phyloP scores from a whole-genome alignment of 441 rosid genomes.

The Populus hybrid region DNA sequence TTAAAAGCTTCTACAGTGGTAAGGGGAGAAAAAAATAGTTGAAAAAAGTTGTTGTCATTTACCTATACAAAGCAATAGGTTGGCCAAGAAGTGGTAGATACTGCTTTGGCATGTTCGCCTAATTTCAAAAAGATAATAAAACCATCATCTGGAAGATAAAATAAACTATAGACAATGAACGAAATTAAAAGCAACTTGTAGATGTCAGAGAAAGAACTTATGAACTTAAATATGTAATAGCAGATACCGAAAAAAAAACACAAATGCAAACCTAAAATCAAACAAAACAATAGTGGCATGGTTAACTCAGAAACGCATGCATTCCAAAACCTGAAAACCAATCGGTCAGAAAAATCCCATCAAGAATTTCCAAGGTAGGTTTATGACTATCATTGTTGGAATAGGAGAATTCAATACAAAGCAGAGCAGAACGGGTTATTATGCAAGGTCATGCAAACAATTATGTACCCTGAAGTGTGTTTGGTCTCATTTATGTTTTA shows the following conservation, averaged over 20 bases:
- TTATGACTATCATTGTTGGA: background rate
- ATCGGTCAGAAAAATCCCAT: background rate
- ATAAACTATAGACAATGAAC: constrained; percentile 16
- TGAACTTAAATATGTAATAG: background rate
- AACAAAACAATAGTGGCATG: background rate
- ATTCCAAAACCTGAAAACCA: background rate
- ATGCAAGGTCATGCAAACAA: background rate
- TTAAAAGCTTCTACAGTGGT: background rate
- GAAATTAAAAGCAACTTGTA: background rate
- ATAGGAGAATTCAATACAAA: too few species aligned
- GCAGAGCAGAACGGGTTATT: background rate
- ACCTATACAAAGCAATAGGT: constrained; percentile 95
- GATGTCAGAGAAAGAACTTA: background rate
- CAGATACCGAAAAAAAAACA: background rate
- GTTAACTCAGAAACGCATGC: background rate
- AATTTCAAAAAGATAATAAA: constrained; percentile 42
- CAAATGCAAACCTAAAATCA: background rate
- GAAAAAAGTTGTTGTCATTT: constrained; percentile 21
- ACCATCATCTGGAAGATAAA: constrained; percentile 36
- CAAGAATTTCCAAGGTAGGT: background rate
- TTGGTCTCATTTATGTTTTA: background rate
- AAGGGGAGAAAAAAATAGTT: background rate
- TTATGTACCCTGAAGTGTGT: background rate
- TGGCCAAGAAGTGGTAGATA: constrained; percentile 89
- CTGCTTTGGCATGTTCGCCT: constrained; percentile 97